Evolutionary conservation across 495 filamentous ascomycete genomes (phyloP).

Genomic region (Lichina pygmaea): DNA sequence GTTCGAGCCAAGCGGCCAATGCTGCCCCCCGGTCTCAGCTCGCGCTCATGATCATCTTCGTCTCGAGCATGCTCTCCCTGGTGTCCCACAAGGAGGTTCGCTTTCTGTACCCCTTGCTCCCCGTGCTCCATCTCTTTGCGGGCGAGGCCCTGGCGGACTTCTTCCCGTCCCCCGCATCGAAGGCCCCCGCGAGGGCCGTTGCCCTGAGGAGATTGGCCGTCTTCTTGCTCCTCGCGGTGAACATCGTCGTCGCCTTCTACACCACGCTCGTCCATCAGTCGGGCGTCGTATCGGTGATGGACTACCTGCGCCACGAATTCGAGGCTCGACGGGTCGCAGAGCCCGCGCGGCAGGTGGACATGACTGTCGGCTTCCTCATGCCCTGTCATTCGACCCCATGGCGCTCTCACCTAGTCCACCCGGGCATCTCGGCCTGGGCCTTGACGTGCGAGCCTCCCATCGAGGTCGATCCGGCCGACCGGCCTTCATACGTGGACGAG

Average conservation of each 20-base stretch:
- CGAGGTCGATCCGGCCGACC: slow-evolving; percentile 25
- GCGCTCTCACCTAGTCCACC: slow-evolving; percentile 61
- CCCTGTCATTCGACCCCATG: slow-evolving; percentile 96
- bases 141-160: slow-evolving; percentile 13
- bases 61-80: slow-evolving; percentile 37
- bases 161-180: slow-evolving; percentile 5
- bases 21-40: slow-evolving; percentile 11
- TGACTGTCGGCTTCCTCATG: slow-evolving; percentile 59
- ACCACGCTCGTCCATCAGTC: slow-evolving; percentile 51
- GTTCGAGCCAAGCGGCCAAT: not conserved
- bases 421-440: slow-evolving; percentile 55
- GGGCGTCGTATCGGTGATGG: slow-evolving; percentile 42
- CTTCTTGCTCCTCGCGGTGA: slow-evolving; percentile 29
- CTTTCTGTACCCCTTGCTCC: slow-evolving; percentile 85
- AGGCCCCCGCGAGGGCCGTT: slow-evolving; percentile 2
- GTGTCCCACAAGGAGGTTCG: slow-evolving; percentile 95
- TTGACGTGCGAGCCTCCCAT: slow-evolving; percentile 80
- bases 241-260: slow-evolving; percentile 47
- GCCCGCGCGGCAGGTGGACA: slow-evolving; percentile 2
- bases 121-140: slow-evolving; percentile 55
- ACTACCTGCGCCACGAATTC: slow-evolving; percentile 48
- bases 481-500: slow-evolving; percentile 52
- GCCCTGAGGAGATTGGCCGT: slow-evolving; percentile 20
- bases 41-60: slow-evolving; percentile 27
- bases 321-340: slow-evolving; percentile 17